phyloP scores from a whole-genome alignment of 2,329 filamentous ascomycete species.

The Fusarium sp. region DNA sequence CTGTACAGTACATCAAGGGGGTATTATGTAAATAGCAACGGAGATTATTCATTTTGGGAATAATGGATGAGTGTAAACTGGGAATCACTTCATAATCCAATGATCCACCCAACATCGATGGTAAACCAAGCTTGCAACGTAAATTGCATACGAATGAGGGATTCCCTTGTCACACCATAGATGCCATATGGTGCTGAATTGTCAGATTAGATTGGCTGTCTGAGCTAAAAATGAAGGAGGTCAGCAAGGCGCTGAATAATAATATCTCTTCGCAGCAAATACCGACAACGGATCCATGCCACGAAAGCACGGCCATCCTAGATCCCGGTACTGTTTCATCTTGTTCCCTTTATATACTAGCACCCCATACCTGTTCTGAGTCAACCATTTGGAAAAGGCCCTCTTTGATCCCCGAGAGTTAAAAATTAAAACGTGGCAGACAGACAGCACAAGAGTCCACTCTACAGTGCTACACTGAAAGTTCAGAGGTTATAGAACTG shows the following conservation, averaged over 20 bases:
- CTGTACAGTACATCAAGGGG: too few relatives aligned
- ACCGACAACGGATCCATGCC: constrained; percentile 26
- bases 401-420: constrained; percentile 7
- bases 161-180: neutral
- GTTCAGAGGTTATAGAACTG: too few relatives aligned
- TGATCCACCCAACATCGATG: neutral
- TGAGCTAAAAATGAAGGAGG: constrained; percentile 20
- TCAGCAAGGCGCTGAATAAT: constrained; percentile 27
- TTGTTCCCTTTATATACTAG: constrained; percentile 12
- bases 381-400: constrained; percentile 1
- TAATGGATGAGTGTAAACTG: neutral
- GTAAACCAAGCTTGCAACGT: neutral
- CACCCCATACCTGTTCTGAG: constrained; percentile 6
- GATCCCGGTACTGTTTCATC: constrained; percentile 33
- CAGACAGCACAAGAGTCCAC: neutral
- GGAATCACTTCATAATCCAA: neutral
- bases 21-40: constrained; percentile 31
- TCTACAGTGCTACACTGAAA: neutral
- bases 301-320: constrained; percentile 9
- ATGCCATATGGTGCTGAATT: neutral
- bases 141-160: neutral
- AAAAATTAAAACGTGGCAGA: constrained; percentile 25
- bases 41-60: constrained; percentile 1
- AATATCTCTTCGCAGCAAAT: constrained; percentile 12
- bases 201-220: neutral